These are phyloP conservation scores for Avena sativa DNA, from an alignment of 176 grass and related monocot genomes.

Conservation along the genomic window DNA sequence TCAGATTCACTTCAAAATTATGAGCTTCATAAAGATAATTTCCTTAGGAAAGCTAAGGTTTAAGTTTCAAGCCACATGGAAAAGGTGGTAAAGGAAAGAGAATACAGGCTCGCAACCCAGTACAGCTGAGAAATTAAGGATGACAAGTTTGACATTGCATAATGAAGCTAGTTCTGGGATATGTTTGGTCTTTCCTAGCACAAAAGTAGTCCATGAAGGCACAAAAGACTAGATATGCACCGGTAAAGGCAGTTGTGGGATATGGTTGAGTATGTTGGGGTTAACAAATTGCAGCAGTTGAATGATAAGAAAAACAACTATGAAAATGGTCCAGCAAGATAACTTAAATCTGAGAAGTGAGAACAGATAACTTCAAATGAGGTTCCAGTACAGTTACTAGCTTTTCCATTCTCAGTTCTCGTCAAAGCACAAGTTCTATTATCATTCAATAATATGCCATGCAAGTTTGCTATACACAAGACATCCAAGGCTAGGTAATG, in stretches of 20 bases:
- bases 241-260: neutral
- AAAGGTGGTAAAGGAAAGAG: conserved; percentile 25
- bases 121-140: conserved; percentile 2
- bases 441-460: conserved; percentile 11
- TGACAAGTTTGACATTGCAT: conserved; percentile 15
- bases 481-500: conserved; percentile 20
- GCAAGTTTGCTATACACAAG: neutral
- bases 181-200: conserved; percentile 4
- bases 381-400: conserved; percentile 1
- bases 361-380: conserved; percentile 9
- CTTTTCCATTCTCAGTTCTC: conserved; percentile 3
- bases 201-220: conserved; percentile 1
- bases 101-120: conserved; percentile 12
- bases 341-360: conserved; percentile 21
- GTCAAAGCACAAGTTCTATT: conserved; percentile 1
- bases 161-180: neutral
- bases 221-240: conserved; percentile 19
- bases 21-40: conserved; percentile 2
- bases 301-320: conserved; percentile 21
- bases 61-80: conserved; percentile 8
- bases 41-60: conserved; percentile 18
- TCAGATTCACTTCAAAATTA: neutral
- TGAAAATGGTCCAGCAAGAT: conserved; percentile 8
- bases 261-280: neutral
- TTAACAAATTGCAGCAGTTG: conserved; percentile 26